Percentiles rank a stretch among this genome's conserved stretches.
Evolutionary conservation across 441 rosid genomes (phyloP).

Genomic region (Adansonia grandidieri): DNA sequence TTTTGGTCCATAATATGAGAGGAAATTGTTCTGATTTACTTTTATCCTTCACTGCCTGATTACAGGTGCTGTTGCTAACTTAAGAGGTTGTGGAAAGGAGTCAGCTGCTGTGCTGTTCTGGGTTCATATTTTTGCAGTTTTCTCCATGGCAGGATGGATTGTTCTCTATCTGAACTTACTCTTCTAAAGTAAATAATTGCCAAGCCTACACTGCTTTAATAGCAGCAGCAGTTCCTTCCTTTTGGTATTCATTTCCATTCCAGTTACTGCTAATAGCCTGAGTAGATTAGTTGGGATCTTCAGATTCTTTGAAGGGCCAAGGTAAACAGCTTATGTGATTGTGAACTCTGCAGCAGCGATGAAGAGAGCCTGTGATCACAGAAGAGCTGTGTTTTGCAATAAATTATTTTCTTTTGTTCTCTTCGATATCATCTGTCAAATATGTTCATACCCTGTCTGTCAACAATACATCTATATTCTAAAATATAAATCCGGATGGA

Average conservation of each 20-base stretch:
- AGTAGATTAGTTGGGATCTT: background rate
- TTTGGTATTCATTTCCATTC: background rate
- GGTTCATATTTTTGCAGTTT: constrained; percentile 92
- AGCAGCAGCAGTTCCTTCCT: background rate
- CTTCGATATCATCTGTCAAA: no score
- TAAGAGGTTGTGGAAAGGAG: constrained; percentile 95
- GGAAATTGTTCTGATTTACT: background rate
- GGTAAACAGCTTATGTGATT: background rate
- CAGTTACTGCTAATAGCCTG: constrained; percentile 16
- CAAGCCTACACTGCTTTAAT: background rate
- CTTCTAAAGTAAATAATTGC: constrained; percentile 45
- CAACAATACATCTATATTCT: no score
- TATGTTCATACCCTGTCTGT: no score
- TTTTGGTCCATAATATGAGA: background rate
- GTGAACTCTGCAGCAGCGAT: background rate
- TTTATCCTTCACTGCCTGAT: background rate
- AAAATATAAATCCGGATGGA: no score
- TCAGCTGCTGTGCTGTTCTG: constrained; percentile 93
- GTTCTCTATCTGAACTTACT: constrained; percentile 79
- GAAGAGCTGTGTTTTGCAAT: no score
- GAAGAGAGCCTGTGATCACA: no score
- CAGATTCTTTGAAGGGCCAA: background rate
- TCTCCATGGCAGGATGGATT: constrained; percentile 96
- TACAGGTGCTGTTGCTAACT: constrained; percentile 89
- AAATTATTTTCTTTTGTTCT: no score